phyloP scores from a whole-genome alignment of 148 eudicot genomes.

The Oxyria digyna region DNA sequence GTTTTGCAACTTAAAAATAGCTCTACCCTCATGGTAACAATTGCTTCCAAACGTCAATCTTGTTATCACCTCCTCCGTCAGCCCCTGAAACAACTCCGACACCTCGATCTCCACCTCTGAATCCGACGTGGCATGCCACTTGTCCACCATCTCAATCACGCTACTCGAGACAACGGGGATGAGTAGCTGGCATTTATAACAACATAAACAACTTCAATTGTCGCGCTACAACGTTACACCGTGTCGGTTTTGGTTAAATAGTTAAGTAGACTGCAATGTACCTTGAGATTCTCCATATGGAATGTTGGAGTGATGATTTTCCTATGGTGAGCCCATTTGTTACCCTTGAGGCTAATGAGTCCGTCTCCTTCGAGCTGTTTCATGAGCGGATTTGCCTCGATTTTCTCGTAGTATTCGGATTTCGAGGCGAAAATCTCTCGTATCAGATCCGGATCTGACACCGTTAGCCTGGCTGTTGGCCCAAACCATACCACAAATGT shows the following conservation, averaged over 20 bases:
- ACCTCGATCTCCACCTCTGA: slow-evolving; percentile 64
- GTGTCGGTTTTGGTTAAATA: background rate
- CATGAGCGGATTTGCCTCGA: slow-evolving; percentile 65
- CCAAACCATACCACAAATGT: slow-evolving; percentile 95
- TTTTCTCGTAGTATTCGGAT: slow-evolving; percentile 74
- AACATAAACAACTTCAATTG: background rate
- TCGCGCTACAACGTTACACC: background rate
- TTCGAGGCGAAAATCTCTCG: slow-evolving; percentile 66
- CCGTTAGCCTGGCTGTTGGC: slow-evolving; percentile 59
- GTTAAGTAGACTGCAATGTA: slow-evolving; percentile 11
- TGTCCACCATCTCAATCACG: slow-evolving; percentile 50
- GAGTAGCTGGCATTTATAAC: slow-evolving; percentile 29
- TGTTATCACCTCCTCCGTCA: slow-evolving; percentile 70
- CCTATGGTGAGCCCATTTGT: slow-evolving; percentile 96
- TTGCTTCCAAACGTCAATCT: slow-evolving; percentile 74
- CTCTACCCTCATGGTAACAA: slow-evolving; percentile 61
- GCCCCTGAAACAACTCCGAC: slow-evolving; percentile 54
- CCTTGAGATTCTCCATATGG: slow-evolving; percentile 93
- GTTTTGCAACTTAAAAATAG: slow-evolving; percentile 60
- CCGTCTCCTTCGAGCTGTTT: slow-evolving; percentile 88
- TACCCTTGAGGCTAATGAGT: slow-evolving; percentile 77
- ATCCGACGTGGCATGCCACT: slow-evolving; percentile 28
- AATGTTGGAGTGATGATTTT: slow-evolving; percentile 88
- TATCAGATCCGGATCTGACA: slow-evolving; percentile 77
- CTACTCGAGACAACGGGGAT: slow-evolving; percentile 58